Conservation (phyloP, 441 rosid genomes). For the Brassica balearica region DNA sequence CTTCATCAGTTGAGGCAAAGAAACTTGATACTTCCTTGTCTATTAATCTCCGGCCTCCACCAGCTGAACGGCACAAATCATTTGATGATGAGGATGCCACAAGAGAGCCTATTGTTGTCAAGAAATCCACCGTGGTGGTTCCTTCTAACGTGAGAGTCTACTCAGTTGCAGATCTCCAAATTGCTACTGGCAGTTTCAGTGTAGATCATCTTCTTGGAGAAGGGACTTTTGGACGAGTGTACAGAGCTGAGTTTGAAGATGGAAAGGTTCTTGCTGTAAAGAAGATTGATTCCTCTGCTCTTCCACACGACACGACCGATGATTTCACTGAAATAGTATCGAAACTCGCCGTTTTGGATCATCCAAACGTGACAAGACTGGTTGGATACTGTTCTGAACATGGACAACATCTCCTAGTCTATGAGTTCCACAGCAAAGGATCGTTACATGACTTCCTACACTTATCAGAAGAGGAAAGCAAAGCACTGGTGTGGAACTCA, state of each 20-base stretch:
- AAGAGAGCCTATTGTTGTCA: slow-evolving; percentile 48
- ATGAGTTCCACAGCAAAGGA: slow-evolving; percentile 80
- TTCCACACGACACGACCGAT: slow-evolving; percentile 61
- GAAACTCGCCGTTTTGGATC: slow-evolving; percentile 71
- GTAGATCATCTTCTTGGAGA: slow-evolving; percentile 55
- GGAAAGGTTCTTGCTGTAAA: slow-evolving; percentile 85
- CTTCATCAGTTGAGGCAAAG: slow-evolving; percentile 59
- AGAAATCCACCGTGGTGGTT: slow-evolving; percentile 45
- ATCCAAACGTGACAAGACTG: slow-evolving; percentile 81
- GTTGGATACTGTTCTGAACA: slow-evolving; percentile 92
- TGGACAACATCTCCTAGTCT: slow-evolving; percentile 82
- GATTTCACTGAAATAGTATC: slow-evolving; percentile 79
- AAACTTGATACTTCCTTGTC: slow-evolving; percentile 61
- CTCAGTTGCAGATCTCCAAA: slow-evolving; percentile 91
- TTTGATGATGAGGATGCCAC: slow-evolving; percentile 76
- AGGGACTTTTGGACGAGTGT: slow-evolving; percentile 93
- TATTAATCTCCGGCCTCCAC: slow-evolving; percentile 83
- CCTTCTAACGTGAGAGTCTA: slow-evolving; percentile 68
- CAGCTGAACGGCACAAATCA: slow-evolving; percentile 76
- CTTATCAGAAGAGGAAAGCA: slow-evolving; percentile 70
- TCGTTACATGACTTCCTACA: slow-evolving; percentile 79
- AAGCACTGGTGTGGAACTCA: slow-evolving; percentile 83
- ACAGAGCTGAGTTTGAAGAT: slow-evolving; percentile 83
- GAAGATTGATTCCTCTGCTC: slow-evolving; percentile 77
- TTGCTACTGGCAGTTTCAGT: slow-evolving; percentile 71